A percentile compares a stretch with the other conserved stretches of the same genome.
phyloP scores from a whole-genome alignment of 495 filamentous ascomycete species.

The Astrothelium subdiscretum region DNA sequence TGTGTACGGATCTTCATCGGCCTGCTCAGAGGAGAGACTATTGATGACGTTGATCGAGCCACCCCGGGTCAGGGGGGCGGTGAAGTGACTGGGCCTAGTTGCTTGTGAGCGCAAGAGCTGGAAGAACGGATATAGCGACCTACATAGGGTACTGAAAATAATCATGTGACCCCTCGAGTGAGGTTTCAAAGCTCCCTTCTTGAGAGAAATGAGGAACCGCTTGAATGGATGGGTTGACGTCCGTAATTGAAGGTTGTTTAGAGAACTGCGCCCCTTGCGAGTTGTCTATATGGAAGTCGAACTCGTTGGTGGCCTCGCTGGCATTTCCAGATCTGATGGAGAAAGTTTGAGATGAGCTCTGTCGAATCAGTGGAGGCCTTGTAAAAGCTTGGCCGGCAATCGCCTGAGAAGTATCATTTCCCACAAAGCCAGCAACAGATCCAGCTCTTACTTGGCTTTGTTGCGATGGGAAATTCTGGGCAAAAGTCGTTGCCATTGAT shows the following conservation, averaged over 20 bases:
- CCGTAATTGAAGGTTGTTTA: background rate
- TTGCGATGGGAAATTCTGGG: background rate
- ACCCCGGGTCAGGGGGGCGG: background rate
- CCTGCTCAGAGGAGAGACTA: background rate
- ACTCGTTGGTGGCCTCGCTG: background rate
- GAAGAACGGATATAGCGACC: background rate
- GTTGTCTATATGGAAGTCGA: background rate
- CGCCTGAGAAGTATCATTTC: background rate
- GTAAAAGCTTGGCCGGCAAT: background rate
- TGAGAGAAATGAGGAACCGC: background rate
- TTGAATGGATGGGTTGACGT: background rate
- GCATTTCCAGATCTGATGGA: background rate
- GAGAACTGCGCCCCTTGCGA: background rate
- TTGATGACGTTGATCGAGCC: background rate
- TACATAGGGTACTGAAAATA: background rate
- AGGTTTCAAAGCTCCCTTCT: background rate
- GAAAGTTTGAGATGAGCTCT: background rate
- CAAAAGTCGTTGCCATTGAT: background rate
- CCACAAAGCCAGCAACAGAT: background rate
- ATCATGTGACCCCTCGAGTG: background rate
- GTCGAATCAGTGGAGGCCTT: background rate
- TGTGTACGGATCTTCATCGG: background rate
- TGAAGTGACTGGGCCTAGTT: background rate
- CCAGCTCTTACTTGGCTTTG: background rate
- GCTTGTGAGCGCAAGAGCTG: background rate